Percentiles rank a stretch among this genome's conserved stretches.
Evolutionary conservation across 1,284 basidiomycete genomes (phyloP).

Genomic region (Cutaneotrichosporon mucoides): DNA sequence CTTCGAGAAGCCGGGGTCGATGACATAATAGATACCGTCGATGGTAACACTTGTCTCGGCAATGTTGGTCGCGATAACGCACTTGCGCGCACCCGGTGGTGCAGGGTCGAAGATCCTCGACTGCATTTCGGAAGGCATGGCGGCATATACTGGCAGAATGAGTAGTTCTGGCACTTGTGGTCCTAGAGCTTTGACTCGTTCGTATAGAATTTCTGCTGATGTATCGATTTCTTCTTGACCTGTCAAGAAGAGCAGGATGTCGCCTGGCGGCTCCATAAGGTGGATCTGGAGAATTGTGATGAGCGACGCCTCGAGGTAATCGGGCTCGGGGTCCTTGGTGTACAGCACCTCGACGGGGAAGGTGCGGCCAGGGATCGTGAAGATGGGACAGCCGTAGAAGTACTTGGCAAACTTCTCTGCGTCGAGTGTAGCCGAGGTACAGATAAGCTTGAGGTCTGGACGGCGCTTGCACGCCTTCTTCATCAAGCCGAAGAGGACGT

Average conservation of each 20-base stretch:
- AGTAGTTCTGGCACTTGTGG: slow-evolving; percentile 95
- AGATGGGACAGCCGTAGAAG: slow-evolving; percentile 97
- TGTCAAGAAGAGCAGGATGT: slow-evolving; percentile 93
- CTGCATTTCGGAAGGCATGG: slow-evolving; percentile 95
- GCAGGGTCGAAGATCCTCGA: slow-evolving; percentile 96
- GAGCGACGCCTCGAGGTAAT: slow-evolving; percentile 95
- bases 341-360: slow-evolving; percentile 96
- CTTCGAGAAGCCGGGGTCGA: slow-evolving; percentile 98
- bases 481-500: slow-evolving; percentile 92
- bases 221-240: slow-evolving; percentile 99
- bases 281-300: slow-evolving; percentile 99
- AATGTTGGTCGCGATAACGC: slow-evolving; percentile 97
- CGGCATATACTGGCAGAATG: slow-evolving; percentile 96
- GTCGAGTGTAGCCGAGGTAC: slow-evolving; percentile 97
- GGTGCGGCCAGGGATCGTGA: slow-evolving; percentile 99
- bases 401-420: slow-evolving; percentile 99
- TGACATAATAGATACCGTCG: slow-evolving; percentile 97
- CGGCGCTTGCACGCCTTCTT: slow-evolving; percentile 95
- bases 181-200: slow-evolving; percentile 96
- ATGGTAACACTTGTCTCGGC: slow-evolving; percentile 98
- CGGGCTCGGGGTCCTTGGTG: slow-evolving; percentile 97
- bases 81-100: slow-evolving; percentile 92
- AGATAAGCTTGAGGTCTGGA: slow-evolving; percentile 93
- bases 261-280: slow-evolving; percentile 93
- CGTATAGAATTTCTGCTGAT: slow-evolving; percentile 91